Base-by-base conservation (phyloP, 805 yeast genomes). In the Candida adriatica region DNA sequence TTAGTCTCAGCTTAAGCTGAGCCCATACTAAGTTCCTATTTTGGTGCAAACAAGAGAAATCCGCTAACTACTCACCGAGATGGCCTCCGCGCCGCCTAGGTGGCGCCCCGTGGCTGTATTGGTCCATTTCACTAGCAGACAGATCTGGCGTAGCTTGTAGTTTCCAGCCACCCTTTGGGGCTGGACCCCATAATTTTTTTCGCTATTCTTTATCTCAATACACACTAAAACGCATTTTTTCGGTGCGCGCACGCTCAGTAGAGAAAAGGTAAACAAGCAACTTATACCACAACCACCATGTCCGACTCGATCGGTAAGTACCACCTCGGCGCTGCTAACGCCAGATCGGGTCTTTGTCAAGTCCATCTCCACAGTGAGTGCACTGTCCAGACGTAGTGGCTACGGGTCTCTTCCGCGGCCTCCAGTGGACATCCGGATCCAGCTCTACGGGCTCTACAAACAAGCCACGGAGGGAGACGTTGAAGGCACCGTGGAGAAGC, bases 391-490 rank as follows among this genome's bases (percentile, higher is more conserved):
- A 6, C 64, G 79, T 33, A 65, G 79, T 14, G 73, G 75, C 26
- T 65, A 72, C 38, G 77, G 77, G 11, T 61, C 79, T 8, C 58
- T 82, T 18, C 86, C 88, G 1, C 66, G 88, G 17, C 94, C 94
- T 0, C 87, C 92, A 1, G 69, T 82, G 3, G 79, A 76, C 32
- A 71, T 64, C 38, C 56, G 94, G 20, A 74, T 79, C 36, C 67
- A 66, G 41, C 64, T 85, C 4, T 85, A 85, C 53, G 95, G 94
- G 0, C 65, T 85, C 30, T 85, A 84, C 58, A 86, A 85, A 48
- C 95, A 85, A 51, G 88, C 94, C 2, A 85, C 94, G 28, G 64
- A 83, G 55, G 95, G 95, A 6, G 75, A 85, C 52, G 86, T 82
- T 7, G 70, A 68, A 29, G 79, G 79, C 2, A 64, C 79, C 25